Percentiles rank a stretch among this genome's conserved stretches.
These are phyloP conservation scores for Abortiporus biennis DNA, from an alignment of 1,284 basidiomycete genomes.

Conservation along the genomic window DNA sequence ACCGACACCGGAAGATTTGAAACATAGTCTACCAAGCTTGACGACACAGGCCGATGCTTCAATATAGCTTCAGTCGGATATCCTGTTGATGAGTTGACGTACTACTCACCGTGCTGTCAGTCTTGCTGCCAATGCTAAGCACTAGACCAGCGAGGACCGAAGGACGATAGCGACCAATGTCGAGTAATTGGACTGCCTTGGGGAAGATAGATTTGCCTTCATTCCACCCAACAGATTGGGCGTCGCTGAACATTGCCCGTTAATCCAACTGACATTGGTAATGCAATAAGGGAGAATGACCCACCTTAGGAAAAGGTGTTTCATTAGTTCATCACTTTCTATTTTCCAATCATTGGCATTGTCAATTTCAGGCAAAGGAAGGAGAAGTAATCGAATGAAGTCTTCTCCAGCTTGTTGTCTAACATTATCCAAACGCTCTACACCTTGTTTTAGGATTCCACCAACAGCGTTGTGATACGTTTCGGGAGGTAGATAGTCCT, in stretches of 20 bases:
- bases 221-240: conserved; percentile 50
- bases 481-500: conserved; percentile 53
- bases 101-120: conserved; percentile 71
- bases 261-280: conserved; percentile 2
- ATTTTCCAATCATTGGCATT: conserved; percentile 42
- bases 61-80: conserved; percentile 7
- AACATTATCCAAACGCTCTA: conserved; percentile 89
- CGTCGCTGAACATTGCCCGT: no score
- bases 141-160: conserved; percentile 70
- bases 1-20: conserved; percentile 40
- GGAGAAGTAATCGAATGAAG: conserved; percentile 45
- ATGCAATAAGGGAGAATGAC: conserved; percentile 14
- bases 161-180: conserved; percentile 52
- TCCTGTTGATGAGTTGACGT: neutral
- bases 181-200: conserved; percentile 62
- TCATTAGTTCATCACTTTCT: conserved; percentile 38
- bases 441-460: conserved; percentile 81
- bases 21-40: conserved; percentile 54
- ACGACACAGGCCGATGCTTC: conserved; percentile 65
- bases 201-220: conserved; percentile 70
- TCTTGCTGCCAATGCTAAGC: conserved; percentile 74
- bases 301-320: conserved; percentile 50
- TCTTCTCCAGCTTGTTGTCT: conserved; percentile 71
- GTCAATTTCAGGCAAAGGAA: conserved; percentile 36
- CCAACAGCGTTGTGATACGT: conserved; percentile 54